Evolutionary conservation across 305 asterid species (phyloP).

Genomic region (Fraxinus paxiana): DNA sequence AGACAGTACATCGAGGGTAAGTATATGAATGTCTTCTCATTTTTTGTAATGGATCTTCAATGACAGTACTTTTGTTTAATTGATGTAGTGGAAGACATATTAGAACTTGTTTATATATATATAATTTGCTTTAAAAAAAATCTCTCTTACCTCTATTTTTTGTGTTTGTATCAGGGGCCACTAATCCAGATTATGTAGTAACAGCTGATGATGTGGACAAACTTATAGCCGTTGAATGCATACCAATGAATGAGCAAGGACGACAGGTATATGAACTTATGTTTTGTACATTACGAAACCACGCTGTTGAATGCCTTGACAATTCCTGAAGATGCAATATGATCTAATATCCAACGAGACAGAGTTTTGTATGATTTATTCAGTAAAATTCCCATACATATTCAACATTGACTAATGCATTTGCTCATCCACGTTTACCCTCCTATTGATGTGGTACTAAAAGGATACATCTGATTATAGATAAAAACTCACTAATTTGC

Average conservation of each 20-base stretch:
- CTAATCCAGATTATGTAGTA: constrained; percentile 85
- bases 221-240: constrained; percentile 94
- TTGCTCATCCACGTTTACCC: not conserved
- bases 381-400: not conserved
- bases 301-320: not conserved
- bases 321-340: not conserved
- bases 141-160: not conserved
- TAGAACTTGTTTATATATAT: not conserved
- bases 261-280: constrained; percentile 50
- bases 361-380: not conserved
- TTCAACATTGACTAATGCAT: not conserved
- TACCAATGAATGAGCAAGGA: constrained; percentile 98
- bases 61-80: not conserved
- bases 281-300: not conserved
- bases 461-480: not conserved
- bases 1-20: constrained; percentile 93
- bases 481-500: not conserved
- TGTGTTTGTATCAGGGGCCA: constrained; percentile 63
- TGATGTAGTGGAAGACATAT: not conserved
- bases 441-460: not conserved
- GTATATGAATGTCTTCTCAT: constrained; percentile 14
- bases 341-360: not conserved
- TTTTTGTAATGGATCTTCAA: not conserved
- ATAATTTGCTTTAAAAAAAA: not conserved
- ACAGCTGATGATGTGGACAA: constrained; percentile 97